These are phyloP conservation scores for Emergomyces orientalis DNA, from an alignment of 2,329 filamentous ascomycete species.

Conservation along the genomic window DNA sequence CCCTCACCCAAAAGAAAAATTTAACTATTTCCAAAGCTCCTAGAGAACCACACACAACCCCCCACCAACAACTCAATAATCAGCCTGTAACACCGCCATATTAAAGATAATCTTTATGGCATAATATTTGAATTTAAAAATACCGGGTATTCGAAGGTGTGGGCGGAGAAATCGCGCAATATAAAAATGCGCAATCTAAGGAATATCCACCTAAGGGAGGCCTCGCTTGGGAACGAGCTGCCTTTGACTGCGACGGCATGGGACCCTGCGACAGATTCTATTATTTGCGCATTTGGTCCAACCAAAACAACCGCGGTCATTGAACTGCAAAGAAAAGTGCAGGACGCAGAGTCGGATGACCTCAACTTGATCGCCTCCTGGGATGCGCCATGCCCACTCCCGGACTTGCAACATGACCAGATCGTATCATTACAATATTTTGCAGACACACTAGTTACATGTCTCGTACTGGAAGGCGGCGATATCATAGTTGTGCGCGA, in stretches of 20 bases:
- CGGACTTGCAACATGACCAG: slow-evolving; percentile 64
- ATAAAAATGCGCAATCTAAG: slow-evolving; percentile 73
- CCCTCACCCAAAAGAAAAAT: slow-evolving; percentile 14
- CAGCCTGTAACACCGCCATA: background rate
- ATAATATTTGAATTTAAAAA: background rate
- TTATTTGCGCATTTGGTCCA: slow-evolving; percentile 80
- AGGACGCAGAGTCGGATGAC: slow-evolving; percentile 31
- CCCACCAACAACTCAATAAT: slow-evolving; percentile 8
- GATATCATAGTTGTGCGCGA: slow-evolving; percentile 84
- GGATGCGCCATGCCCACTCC: slow-evolving; percentile 75
- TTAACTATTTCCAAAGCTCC: slow-evolving; percentile 9
- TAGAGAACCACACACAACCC: background rate
- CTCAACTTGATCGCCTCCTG: slow-evolving; percentile 62
- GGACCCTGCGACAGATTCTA: slow-evolving; percentile 68
- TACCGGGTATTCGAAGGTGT: background rate
- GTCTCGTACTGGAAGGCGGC: slow-evolving; percentile 77
- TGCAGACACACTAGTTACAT: slow-evolving; percentile 65
- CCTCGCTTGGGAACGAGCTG: slow-evolving; percentile 46
- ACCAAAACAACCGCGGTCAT: slow-evolving; percentile 60
- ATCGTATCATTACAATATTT: slow-evolving; percentile 78
- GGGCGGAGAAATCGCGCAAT: background rate
- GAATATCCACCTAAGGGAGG: slow-evolving; percentile 61
- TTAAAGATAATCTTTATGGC: slow-evolving; percentile 1
- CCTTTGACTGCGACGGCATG: slow-evolving; percentile 70
- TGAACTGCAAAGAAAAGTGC: slow-evolving; percentile 52